A percentile compares a stretch with the other conserved stretches of the same genome.
These are phyloP conservation scores for Psidium guajava DNA, from an alignment of 345 rosid genomes.

Conservation along the genomic window DNA sequence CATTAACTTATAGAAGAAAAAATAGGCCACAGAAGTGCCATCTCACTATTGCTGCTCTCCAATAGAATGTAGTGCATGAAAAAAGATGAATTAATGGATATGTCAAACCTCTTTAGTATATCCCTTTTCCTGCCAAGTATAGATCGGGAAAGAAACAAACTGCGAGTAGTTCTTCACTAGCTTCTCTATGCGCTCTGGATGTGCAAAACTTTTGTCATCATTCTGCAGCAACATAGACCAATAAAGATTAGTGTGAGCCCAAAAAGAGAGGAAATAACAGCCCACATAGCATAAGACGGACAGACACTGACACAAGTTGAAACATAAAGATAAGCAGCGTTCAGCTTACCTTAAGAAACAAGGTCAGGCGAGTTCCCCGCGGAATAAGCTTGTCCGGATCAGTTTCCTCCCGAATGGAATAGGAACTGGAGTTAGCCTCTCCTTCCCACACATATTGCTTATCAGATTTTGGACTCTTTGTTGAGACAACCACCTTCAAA, in stretches of 20 bases:
- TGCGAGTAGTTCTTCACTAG: constrained; percentile 96
- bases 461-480: constrained; percentile 88
- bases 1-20: not conserved
- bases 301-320: not conserved
- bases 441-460: constrained; percentile 96
- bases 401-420: constrained; percentile 70
- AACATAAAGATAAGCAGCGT: not conserved
- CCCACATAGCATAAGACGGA: not conserved
- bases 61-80: not conserved
- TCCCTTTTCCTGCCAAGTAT: constrained; percentile 97
- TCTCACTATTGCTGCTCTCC: not conserved
- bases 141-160: constrained; percentile 97
- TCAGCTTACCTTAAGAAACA: constrained; percentile 69
- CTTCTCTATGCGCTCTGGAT: constrained; percentile 86
- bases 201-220: constrained; percentile 84
- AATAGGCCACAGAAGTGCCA: not conserved
- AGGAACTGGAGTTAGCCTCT: constrained; percentile 85
- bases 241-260: not conserved
- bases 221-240: constrained; percentile 17
- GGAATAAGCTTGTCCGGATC: constrained; percentile 68
- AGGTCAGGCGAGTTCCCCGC: constrained; percentile 81
- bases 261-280: not conserved
- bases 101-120: constrained; percentile 75
- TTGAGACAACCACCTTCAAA: constrained; percentile 68
- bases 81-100: not conserved